phyloP scores from a whole-genome alignment of 164 flowering plant genomes.

The Macadamia integrifolia region DNA sequence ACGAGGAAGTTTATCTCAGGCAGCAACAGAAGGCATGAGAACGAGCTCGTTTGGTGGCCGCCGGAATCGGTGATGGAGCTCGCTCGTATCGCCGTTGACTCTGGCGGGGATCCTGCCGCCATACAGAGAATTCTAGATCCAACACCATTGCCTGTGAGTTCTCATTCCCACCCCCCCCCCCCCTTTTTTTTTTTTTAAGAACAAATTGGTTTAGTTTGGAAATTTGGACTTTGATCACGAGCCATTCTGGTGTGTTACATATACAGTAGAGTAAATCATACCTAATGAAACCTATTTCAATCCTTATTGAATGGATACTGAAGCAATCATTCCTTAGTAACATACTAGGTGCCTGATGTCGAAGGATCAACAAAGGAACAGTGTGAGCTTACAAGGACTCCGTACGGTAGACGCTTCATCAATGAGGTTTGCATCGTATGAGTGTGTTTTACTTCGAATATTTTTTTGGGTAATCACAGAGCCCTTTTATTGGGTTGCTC shows the following conservation, averaged over 20 bases:
- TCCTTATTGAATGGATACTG: neutral
- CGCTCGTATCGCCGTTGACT: constrained; percentile 81
- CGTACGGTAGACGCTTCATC: constrained; percentile 83
- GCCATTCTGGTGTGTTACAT: no score
- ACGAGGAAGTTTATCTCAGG: neutral
- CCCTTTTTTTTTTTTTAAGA: neutral
- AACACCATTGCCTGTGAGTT: constrained; percentile 46
- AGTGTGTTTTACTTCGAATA: neutral
- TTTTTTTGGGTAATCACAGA: neutral
- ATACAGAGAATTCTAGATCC: constrained; percentile 75
- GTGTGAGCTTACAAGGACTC: constrained; percentile 91
- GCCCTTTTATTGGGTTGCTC: neutral
- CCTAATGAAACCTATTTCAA: no score
- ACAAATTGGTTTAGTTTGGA: no score
- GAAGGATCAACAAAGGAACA: constrained; percentile 51
- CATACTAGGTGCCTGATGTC: constrained; percentile 75
- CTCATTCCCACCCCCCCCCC: no score
- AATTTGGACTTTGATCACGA: no score
- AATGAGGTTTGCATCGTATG: constrained; percentile 41
- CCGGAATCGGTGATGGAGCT: constrained; percentile 77
- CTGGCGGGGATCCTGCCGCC: constrained; percentile 74
- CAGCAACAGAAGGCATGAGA: constrained; percentile 8
- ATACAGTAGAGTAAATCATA: no score
- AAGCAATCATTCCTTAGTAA: constrained; percentile 8
- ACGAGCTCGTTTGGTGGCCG: constrained; percentile 81